Evolutionary conservation across 2,329 filamentous ascomycete species (phyloP).

Genomic region (Dactylellina sp.): DNA sequence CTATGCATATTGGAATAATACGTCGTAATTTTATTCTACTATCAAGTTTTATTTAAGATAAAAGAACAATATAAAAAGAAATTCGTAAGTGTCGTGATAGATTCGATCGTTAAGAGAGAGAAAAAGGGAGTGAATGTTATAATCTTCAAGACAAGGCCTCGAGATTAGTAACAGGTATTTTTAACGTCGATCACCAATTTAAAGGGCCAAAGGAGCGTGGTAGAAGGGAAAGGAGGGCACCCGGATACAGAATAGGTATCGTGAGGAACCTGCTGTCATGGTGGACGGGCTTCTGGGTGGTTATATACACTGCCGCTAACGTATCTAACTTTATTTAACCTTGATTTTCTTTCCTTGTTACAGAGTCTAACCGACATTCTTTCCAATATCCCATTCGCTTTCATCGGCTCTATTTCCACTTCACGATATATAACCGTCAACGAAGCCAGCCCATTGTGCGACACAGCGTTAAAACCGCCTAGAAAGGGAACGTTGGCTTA

Average conservation of each 20-base stretch:
- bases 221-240: conserved; percentile 11
- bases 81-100: neutral
- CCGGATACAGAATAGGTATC: conserved; percentile 34
- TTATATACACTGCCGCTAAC: conserved; percentile 31
- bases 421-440: conserved; percentile 8
- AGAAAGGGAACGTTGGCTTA: neutral
- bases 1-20: conserved; percentile 27
- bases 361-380: neutral
- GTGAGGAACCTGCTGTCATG: conserved; percentile 15
- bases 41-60: conserved; percentile 14
- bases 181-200: conserved; percentile 13
- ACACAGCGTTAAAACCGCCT: neutral
- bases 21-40: too few relatives aligned
- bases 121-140: neutral
- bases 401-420: conserved; percentile 15
- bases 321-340: too few relatives aligned
- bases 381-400: neutral
- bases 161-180: neutral
- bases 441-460: conserved; percentile 6
- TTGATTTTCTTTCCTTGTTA: too few relatives aligned
- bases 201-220: conserved; percentile 14
- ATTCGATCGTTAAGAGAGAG: neutral
- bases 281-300: conserved; percentile 5
- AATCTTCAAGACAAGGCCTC: neutral
- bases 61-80: conserved; percentile 12